Evolutionary conservation across 352 stramenopile species (phyloP).

Genomic region (Phytopythium delawarense): DNA sequence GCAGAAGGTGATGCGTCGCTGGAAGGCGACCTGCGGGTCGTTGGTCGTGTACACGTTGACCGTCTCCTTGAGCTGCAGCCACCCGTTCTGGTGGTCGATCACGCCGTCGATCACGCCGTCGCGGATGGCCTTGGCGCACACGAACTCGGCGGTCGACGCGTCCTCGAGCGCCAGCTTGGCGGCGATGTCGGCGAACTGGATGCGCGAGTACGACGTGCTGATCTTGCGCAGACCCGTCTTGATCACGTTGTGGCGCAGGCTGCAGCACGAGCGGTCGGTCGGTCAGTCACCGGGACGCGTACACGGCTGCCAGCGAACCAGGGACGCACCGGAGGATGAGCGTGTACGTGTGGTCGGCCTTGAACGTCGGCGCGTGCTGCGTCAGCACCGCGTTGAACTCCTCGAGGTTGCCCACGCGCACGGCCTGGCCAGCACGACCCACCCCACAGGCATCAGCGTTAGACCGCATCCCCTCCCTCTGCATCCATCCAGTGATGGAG

Average conservation of each 20-base stretch:
- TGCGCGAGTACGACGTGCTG: conserved; percentile 94
- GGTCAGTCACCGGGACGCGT: conserved; percentile 2
- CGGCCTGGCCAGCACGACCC: conserved; percentile 58
- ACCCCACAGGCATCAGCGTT: conserved; percentile 2
- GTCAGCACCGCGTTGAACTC: conserved; percentile 92
- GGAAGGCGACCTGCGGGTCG: conserved; percentile 94
- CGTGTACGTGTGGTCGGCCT: conserved; percentile 93
- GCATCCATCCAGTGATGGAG: not conserved
- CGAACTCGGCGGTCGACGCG: conserved; percentile 93
- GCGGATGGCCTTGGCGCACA: conserved; percentile 97
- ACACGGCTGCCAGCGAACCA: not conserved
- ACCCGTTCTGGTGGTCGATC: conserved; percentile 96
- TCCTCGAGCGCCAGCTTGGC: conserved; percentile 92
- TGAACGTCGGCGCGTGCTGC: conserved; percentile 84
- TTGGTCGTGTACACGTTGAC: conserved; percentile 91
- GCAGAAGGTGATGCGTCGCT: conserved; percentile 97
- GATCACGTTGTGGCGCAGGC: conserved; percentile 97
- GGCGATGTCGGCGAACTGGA: conserved; percentile 91
- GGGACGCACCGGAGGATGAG: conserved; percentile 90
- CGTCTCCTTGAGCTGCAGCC: conserved; percentile 89
- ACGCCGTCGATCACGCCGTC: conserved; percentile 98
- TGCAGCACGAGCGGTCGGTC: conserved; percentile 17
- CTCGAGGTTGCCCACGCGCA: conserved; percentile 94
- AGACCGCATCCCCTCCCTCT: not conserved
- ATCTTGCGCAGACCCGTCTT: conserved; percentile 98